phyloP scores from a whole-genome alignment of 75 land plant species.

The Ceratopteris richardii region DNA sequence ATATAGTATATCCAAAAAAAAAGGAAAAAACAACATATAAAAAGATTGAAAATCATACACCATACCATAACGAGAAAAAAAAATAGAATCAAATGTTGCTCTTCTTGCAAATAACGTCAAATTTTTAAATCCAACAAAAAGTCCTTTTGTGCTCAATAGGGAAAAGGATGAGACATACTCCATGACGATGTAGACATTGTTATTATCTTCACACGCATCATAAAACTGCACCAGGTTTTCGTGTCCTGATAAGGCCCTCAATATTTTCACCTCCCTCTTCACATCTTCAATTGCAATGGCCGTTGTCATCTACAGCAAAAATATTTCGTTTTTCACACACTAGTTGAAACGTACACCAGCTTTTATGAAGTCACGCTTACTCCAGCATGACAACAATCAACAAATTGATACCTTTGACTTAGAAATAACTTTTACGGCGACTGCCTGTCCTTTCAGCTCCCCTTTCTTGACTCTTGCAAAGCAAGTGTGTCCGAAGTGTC shows the following conservation, averaged over 20 bases:
- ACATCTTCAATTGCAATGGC: conserved; percentile 57
- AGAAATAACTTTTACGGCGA: conserved; percentile 78
- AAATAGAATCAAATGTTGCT: too few species aligned
- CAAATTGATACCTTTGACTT: conserved; percentile 58
- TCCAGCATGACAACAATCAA: background rate
- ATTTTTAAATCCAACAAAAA: too few species aligned
- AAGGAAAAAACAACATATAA: too few species aligned
- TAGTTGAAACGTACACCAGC: too few species aligned
- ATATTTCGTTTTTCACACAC: too few species aligned
- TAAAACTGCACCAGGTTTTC: conserved; percentile 40
- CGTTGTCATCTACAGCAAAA: conserved; percentile 47
- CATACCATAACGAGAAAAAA: too few species aligned
- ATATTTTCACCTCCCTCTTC: conserved; percentile 49
- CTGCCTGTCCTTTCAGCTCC: conserved; percentile 53
- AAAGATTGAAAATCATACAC: too few species aligned
- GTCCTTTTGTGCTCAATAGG: too few species aligned
- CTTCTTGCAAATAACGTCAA: too few species aligned
- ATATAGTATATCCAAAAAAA: too few species aligned
- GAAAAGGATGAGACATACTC: conserved; percentile 31
- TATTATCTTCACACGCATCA: conserved; percentile 55
- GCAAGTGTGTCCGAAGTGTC: conserved; percentile 89
- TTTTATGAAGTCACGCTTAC: too few species aligned
- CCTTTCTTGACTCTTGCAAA: conserved; percentile 59
- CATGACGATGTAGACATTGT: conserved; percentile 61
- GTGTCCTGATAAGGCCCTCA: conserved; percentile 53